phyloP scores from a whole-genome alignment of 2,329 filamentous ascomycete genomes.

The Botrytis tulipae region DNA sequence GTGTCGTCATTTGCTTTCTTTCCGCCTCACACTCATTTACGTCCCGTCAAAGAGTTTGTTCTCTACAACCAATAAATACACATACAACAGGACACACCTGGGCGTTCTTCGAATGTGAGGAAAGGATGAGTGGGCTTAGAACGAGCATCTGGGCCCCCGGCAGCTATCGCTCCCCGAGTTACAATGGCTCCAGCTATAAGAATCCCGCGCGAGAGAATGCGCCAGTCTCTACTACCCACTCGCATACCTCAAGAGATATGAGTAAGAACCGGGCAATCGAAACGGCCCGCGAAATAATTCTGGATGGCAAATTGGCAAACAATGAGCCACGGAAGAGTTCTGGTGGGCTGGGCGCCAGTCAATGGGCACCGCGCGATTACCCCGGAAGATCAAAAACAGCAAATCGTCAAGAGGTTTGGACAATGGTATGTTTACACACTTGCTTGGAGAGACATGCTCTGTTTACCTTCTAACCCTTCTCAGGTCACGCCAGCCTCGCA shows the following conservation, averaged over 20 bases:
- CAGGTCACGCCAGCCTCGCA: slow-evolving; percentile 6
- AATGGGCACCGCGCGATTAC: slow-evolving; percentile 34
- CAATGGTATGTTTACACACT: slow-evolving; percentile 25
- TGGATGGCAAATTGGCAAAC: neutral
- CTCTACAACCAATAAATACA: neutral
- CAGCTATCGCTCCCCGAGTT: neutral
- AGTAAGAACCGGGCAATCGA: neutral
- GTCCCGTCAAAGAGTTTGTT: neutral
- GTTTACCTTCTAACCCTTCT: neutral
- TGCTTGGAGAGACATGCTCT: slow-evolving; percentile 15
- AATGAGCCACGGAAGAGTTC: neutral
- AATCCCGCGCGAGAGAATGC: slow-evolving; percentile 10
- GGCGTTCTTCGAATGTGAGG: neutral
- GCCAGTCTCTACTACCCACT: slow-evolving; percentile 1
- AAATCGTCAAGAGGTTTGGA: slow-evolving; percentile 30
- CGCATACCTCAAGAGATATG: neutral
- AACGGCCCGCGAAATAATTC: neutral
- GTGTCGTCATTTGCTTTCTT: neutral
- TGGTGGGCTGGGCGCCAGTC: slow-evolving; percentile 25
- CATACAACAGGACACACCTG: neutral
- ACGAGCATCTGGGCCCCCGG: slow-evolving; percentile 16
- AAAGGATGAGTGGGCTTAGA: slow-evolving; percentile 9
- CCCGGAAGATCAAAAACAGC: slow-evolving; percentile 3
- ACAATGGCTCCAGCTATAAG: slow-evolving; percentile 3
- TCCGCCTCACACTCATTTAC: neutral